These are phyloP conservation scores for Pholiota conissans DNA, from an alignment of 768 basidiomycete species.

Conservation along the genomic window DNA sequence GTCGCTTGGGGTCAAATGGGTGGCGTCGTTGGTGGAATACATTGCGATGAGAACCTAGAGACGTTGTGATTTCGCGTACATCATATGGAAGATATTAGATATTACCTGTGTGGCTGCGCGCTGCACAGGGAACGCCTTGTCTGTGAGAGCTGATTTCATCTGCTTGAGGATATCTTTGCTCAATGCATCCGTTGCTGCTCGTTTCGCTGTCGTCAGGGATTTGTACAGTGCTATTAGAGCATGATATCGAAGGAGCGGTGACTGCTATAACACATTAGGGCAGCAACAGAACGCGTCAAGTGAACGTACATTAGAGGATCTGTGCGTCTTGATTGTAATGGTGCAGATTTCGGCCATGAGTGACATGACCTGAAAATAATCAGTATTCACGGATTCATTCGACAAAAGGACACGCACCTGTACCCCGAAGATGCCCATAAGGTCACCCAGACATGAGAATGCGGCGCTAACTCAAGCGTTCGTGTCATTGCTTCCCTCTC, in stretches of 20 bases:
- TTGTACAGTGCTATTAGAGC: slow-evolving; percentile 79
- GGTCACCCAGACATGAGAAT: slow-evolving; percentile 83
- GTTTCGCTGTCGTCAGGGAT: slow-evolving; percentile 75
- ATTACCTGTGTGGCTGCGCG: slow-evolving; percentile 77
- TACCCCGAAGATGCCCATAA: slow-evolving; percentile 82
- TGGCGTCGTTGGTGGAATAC: slow-evolving; percentile 53
- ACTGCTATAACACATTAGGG: slow-evolving; percentile 37
- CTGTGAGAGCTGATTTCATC: slow-evolving; percentile 69
- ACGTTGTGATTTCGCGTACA: neutral
- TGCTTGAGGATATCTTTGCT: slow-evolving; percentile 85
- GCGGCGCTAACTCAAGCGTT: slow-evolving; percentile 57
- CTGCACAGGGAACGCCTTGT: slow-evolving; percentile 85
- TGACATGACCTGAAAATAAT: slow-evolving; percentile 80
- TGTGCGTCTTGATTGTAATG: slow-evolving; percentile 65
- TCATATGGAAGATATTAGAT: slow-evolving; percentile 3
- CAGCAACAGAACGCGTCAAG: neutral
- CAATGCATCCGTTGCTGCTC: slow-evolving; percentile 77
- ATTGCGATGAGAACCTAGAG: slow-evolving; percentile 49
- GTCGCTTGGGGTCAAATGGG: slow-evolving; percentile 61
- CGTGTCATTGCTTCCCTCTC: neutral
- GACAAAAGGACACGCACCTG: slow-evolving; percentile 54
- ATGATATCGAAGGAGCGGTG: slow-evolving; percentile 80
- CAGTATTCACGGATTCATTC: neutral
- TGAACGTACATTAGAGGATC: slow-evolving; percentile 66
- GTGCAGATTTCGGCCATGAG: slow-evolving; percentile 84